Conservation (phyloP, 306 rosid genomes). For the Sechiopsis laciniata region DNA sequence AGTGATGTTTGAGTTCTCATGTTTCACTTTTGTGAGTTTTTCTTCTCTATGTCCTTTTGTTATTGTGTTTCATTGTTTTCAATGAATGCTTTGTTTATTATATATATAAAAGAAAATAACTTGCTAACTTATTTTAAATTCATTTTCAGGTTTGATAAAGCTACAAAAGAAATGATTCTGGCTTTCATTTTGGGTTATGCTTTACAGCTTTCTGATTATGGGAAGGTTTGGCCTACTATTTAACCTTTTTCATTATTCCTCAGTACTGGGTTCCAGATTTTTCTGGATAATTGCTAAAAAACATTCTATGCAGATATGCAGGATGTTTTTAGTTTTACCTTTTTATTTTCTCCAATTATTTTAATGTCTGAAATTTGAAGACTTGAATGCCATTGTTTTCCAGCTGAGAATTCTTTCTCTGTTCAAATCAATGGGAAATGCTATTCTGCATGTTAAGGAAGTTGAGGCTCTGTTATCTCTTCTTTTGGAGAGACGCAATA, state of each 20-base stretch:
- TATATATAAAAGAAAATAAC: too few relatives aligned
- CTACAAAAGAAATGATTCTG: constrained; percentile 55
- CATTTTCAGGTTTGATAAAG: constrained; percentile 61
- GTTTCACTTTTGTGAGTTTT: too few relatives aligned
- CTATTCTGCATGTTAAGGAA: constrained; percentile 42
- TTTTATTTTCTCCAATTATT: neutral
- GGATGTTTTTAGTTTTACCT: neutral
- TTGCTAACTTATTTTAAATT: neutral
- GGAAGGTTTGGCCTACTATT: constrained; percentile 54
- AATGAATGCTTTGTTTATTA: too few relatives aligned
- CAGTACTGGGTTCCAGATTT: neutral
- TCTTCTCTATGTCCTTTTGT: too few relatives aligned
- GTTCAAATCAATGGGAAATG: constrained; percentile 69
- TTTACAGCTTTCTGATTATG: constrained; percentile 56
- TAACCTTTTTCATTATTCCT: constrained; percentile 21
- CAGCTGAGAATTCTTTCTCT: constrained; percentile 77
- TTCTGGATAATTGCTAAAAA: neutral
- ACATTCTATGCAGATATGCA: neutral
- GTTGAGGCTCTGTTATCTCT: constrained; percentile 44
- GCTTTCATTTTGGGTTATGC: constrained; percentile 65
- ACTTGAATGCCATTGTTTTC: constrained; percentile 20
- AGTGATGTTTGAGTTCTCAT: too few relatives aligned
- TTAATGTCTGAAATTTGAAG: neutral
- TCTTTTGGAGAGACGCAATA: constrained; percentile 46
- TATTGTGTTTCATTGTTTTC: too few relatives aligned